Conservation (phyloP, 768 basidiomycete genomes). For the Tylopilus felleus region DNA sequence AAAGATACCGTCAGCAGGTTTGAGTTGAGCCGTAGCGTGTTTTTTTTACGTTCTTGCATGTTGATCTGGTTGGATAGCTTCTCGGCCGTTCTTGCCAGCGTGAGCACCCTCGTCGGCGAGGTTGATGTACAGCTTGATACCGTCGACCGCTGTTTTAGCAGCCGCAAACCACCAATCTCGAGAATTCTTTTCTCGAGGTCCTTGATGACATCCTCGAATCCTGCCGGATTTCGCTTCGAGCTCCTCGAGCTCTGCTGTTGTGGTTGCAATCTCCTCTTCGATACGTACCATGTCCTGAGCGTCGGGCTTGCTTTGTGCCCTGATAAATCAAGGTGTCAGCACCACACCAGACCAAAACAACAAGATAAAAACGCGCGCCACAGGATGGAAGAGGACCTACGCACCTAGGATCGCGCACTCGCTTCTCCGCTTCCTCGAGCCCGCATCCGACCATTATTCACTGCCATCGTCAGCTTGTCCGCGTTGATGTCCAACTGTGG, state of each 20-base stretch:
- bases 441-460: constrained; percentile 60
- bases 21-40: too few relatives aligned
- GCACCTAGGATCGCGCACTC: constrained; percentile 80
- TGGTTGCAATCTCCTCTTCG: constrained; percentile 54
- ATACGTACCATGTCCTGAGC: constrained; percentile 78
- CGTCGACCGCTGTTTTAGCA: constrained; percentile 90
- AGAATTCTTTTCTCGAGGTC: constrained; percentile 88
- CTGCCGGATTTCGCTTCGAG: constrained; percentile 59
- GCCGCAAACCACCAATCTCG: constrained; percentile 85
- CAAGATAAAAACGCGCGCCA: constrained; percentile 26
- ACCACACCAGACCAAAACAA: background rate
- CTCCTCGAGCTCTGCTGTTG: constrained; percentile 57
- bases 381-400: constrained; percentile 37
- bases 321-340: constrained; percentile 28
- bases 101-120: constrained; percentile 82
- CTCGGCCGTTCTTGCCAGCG: too few relatives aligned
- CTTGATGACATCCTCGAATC: constrained; percentile 78
- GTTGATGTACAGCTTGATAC: constrained; percentile 78
- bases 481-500: constrained; percentile 78
- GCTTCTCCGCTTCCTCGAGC: constrained; percentile 68
- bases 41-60: too few relatives aligned
- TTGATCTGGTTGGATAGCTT: too few relatives aligned
- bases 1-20: too few relatives aligned
- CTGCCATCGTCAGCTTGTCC: constrained; percentile 81
- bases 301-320: constrained; percentile 81